Evolutionary conservation across 164 flowering plant species (phyloP).

Genomic region (Piper longum): DNA sequence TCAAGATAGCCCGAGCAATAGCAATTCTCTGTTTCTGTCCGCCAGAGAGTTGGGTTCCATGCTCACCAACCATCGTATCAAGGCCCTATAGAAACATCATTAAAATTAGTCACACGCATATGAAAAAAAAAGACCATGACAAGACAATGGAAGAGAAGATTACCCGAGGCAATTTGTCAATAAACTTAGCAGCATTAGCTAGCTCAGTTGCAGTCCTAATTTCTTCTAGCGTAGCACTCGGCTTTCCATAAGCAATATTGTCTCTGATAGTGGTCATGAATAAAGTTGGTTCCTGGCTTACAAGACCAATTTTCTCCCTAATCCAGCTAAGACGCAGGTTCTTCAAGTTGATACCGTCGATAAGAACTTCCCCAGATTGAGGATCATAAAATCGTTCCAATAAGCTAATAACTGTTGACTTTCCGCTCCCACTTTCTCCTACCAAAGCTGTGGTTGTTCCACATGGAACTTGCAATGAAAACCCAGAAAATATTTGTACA

Average conservation of each 20-base stretch:
- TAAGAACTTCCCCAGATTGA: constrained; percentile 51
- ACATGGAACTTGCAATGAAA: constrained; percentile 38
- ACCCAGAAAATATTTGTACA: constrained; percentile 51
- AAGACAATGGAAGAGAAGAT: not conserved
- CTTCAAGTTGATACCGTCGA: constrained; percentile 55
- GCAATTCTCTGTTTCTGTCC: constrained; percentile 80
- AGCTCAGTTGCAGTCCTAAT: constrained; percentile 44
- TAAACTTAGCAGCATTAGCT: constrained; percentile 62
- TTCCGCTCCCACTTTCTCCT: constrained; percentile 86
- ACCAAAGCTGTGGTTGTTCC: constrained; percentile 63
- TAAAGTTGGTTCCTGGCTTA: constrained; percentile 58
- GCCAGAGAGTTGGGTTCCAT: constrained; percentile 66
- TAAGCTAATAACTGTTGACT: constrained; percentile 61
- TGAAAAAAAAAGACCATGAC: not conserved
- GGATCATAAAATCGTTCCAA: constrained; percentile 83
- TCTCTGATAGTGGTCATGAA: constrained; percentile 51
- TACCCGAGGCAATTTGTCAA: constrained; percentile 59
- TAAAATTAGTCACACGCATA: not conserved
- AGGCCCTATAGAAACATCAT: constrained; percentile 29
- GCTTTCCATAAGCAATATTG: constrained; percentile 62
- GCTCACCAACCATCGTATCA: constrained; percentile 64
- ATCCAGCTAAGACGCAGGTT: constrained; percentile 42
- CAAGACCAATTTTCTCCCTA: constrained; percentile 53
- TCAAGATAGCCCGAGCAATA: constrained; percentile 67
- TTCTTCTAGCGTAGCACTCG: constrained; percentile 41